Percentiles rank a stretch among this genome's conserved stretches.
These are phyloP conservation scores for Boletus huronensis DNA, from an alignment of 768 basidiomycete species.

Conservation along the genomic window DNA sequence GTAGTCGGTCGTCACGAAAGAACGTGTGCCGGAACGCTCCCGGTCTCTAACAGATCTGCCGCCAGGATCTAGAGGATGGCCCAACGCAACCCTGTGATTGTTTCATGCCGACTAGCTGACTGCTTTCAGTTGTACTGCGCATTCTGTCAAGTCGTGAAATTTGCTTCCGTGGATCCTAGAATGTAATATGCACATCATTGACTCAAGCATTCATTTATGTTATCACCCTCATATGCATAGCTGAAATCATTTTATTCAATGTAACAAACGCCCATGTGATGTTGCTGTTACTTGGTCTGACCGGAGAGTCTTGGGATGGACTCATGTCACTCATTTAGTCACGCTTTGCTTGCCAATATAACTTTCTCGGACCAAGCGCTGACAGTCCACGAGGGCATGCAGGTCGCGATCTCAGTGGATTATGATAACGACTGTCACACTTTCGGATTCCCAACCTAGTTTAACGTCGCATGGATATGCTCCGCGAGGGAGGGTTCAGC, in stretches of 20 bases:
- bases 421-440: not conserved
- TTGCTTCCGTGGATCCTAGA: constrained; percentile 2
- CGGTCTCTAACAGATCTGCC: not conserved
- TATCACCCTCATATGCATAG: constrained; percentile 2
- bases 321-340: not conserved
- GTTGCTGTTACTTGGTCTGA: not conserved
- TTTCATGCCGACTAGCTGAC: not conserved
- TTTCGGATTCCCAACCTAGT: not conserved
- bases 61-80: not conserved
- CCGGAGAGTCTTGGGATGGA: not conserved
- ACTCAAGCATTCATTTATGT: constrained; percentile 11
- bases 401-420: not conserved
- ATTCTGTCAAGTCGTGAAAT: not conserved
- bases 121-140: not conserved
- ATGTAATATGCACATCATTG: constrained; percentile 8
- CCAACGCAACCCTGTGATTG: not conserved
- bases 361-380: not conserved
- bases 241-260: not conserved
- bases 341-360: not conserved
- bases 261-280: not conserved
- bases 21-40: constrained; percentile 11
- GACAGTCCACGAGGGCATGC: not conserved
- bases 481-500: not conserved
- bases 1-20: constrained; percentile 28
- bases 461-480: not conserved